Evolutionary conservation across 2,329 filamentous ascomycete species (phyloP).

Genomic region (Kalaharituber pfeilii): DNA sequence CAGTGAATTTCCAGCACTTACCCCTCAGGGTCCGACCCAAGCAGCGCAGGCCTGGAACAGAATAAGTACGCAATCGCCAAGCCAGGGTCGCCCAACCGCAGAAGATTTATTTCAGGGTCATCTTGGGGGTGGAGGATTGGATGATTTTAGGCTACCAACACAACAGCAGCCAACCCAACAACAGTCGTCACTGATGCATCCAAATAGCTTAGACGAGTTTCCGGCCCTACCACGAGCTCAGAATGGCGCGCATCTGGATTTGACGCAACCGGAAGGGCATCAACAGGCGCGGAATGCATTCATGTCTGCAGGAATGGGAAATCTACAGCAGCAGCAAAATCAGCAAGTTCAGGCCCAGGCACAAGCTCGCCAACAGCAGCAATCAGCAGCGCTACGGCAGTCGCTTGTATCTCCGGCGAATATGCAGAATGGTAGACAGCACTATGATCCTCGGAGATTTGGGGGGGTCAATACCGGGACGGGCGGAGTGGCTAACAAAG

Average conservation of each 20-base stretch:
- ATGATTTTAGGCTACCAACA: neutral
- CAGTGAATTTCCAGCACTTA: slow-evolving; percentile 18
- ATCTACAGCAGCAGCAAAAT: slow-evolving; percentile 9
- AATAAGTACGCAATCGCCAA: slow-evolving; percentile 15
- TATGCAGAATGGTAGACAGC: slow-evolving; percentile 1
- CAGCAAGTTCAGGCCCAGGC: slow-evolving; percentile 8
- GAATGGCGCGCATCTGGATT: slow-evolving; percentile 14
- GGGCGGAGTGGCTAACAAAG: slow-evolving; percentile 8
- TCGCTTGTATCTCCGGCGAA: neutral
- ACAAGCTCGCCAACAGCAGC: slow-evolving; percentile 7
- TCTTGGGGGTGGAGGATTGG: neutral
- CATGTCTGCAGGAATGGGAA: slow-evolving; percentile 11
- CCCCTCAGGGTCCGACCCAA: slow-evolving; percentile 14
- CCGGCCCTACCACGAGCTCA: slow-evolving; percentile 17
- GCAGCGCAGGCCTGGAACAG: slow-evolving; percentile 18
- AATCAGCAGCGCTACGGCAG: neutral
- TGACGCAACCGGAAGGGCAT: slow-evolving; percentile 4
- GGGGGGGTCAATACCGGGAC: neutral
- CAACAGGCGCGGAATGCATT: neutral
- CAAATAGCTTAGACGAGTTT: slow-evolving; percentile 16
- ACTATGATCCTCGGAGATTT: neutral
- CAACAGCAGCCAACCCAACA: slow-evolving; percentile 7
- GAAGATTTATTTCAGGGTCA: neutral
- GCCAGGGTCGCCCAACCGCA: slow-evolving; percentile 9
- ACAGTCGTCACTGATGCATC: slow-evolving; percentile 13